phyloP scores from a whole-genome alignment of 495 filamentous ascomycete species.

The Cairneyella variabilis region DNA sequence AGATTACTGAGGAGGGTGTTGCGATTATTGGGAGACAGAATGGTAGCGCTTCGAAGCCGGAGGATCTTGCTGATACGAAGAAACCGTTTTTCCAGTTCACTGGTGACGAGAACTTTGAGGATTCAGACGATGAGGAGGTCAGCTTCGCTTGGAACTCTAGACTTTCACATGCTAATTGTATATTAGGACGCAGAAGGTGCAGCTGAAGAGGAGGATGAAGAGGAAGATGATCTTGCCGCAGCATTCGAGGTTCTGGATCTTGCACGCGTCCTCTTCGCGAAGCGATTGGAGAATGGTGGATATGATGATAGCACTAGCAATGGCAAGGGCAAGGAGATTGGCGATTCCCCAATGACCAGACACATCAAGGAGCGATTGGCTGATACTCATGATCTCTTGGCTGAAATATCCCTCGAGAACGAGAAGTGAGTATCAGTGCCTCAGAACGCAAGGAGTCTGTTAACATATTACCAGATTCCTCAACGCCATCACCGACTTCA shows the following conservation, averaged over 20 bases:
- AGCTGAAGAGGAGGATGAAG: slow-evolving; percentile 57
- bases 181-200: slow-evolving; percentile 22
- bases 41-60: slow-evolving; percentile 35
- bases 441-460: background rate
- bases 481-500: slow-evolving; percentile 76
- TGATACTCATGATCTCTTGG: slow-evolving; percentile 87
- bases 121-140: slow-evolving; percentile 63
- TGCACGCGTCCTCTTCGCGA: slow-evolving; percentile 72
- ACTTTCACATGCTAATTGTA: background rate
- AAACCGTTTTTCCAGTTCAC: slow-evolving; percentile 88
- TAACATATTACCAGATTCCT: slow-evolving; percentile 51
- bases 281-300: slow-evolving; percentile 43
- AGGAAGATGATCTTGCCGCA: slow-evolving; percentile 85
- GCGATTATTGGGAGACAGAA: slow-evolving; percentile 27
- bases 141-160: slow-evolving; percentile 1
- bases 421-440: slow-evolving; percentile 50
- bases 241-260: slow-evolving; percentile 93
- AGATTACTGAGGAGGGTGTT: slow-evolving; percentile 40
- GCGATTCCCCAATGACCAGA: slow-evolving; percentile 45
- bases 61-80: slow-evolving; percentile 38
- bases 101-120: slow-evolving; percentile 89
- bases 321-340: slow-evolving; percentile 50
- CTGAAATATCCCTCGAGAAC: slow-evolving; percentile 92
- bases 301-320: slow-evolving; percentile 37
- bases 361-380: slow-evolving; percentile 78